Base-by-base conservation (phyloP, 768 basidiomycete genomes). In the Kockovaella imperatae region DNA sequence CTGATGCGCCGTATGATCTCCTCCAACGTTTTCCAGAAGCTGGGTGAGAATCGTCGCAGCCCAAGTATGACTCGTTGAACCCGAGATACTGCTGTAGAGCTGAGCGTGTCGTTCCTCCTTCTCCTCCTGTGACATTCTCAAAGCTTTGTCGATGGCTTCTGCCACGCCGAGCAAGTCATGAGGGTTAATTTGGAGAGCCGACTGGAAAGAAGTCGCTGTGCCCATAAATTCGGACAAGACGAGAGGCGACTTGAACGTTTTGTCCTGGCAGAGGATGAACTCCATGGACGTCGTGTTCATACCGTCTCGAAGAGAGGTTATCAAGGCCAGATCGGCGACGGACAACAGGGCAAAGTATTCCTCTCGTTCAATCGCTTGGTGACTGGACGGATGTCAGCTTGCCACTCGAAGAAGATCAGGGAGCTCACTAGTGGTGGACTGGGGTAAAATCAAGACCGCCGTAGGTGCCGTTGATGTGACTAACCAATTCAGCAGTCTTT, bases 241-340 rank as follows among this genome's bases (percentile, higher is more conserved):
- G 43, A 90, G 80, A 0, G 93, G 90, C 29, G 73, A 73, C 72
- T 80, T 81, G 66, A 84, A 83, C 43, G 87, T 84, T 60, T 76
- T 77, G 58, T 85, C 80, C 73, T 99, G 93, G 28, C 90, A 89
- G 53, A 97, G 85, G 24, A 93, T 85, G 70, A 91, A 96, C 72
- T 97, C 93, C 89, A 95, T 93, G 43, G 83, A 84, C 0, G 91
- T 95, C 13, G 93, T 96, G 77, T 99, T 99, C 95, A 97, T 97
- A 5, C 93, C 95, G 65, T 99, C 93, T 28, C 93, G 81, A 5
- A 96, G 77, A 0, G 90, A 88, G 0, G 93, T 96, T 70, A 96
- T 93, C 34, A 97, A 83, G 14, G 84, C 93, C 11, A 97, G 78
- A 67, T 96, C 91, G 5, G 93, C 91, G 3, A 87, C 91, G 47